phyloP scores from a whole-genome alignment of 768 basidiomycete genomes.

The Psilocybe cubensis region DNA sequence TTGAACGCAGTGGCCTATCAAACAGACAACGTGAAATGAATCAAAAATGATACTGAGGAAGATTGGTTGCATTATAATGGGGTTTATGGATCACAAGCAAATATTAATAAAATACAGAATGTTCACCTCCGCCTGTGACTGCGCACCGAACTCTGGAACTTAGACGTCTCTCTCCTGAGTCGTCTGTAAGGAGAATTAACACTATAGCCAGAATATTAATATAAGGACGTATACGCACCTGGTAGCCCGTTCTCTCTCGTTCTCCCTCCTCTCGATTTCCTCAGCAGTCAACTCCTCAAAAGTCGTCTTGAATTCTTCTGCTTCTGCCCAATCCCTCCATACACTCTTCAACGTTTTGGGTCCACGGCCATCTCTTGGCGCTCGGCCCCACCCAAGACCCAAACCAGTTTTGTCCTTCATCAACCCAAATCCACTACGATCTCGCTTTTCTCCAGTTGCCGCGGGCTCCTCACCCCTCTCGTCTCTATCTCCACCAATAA shows the following conservation, averaged over 20 bases:
- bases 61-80: not conserved
- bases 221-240: conserved; percentile 39
- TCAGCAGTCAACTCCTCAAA: conserved; percentile 88
- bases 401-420: conserved; percentile 85
- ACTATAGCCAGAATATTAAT: not conserved
- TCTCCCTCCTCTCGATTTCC: conserved; percentile 89
- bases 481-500: conserved; percentile 64
- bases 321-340: conserved; percentile 95
- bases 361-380: conserved; percentile 78
- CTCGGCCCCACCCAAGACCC: conserved; percentile 76
- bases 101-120: conserved; percentile 21
- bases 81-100: conserved; percentile 15
- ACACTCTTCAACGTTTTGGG: conserved; percentile 84
- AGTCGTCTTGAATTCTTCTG: conserved; percentile 86
- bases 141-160: conserved; percentile 45
- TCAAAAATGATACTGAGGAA: not conserved
- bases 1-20: too few relatives aligned
- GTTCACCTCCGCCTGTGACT: conserved; percentile 36
- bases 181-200: conserved; percentile 26
- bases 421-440: conserved; percentile 55
- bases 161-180: conserved; percentile 43
- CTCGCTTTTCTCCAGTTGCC: conserved; percentile 36
- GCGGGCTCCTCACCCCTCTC: conserved; percentile 27
- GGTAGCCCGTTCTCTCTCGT: conserved; percentile 85
- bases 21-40: not conserved